Evolutionary conservation across 106 monocot genomes (phyloP).

Genomic region (Dendrobium officinale): DNA sequence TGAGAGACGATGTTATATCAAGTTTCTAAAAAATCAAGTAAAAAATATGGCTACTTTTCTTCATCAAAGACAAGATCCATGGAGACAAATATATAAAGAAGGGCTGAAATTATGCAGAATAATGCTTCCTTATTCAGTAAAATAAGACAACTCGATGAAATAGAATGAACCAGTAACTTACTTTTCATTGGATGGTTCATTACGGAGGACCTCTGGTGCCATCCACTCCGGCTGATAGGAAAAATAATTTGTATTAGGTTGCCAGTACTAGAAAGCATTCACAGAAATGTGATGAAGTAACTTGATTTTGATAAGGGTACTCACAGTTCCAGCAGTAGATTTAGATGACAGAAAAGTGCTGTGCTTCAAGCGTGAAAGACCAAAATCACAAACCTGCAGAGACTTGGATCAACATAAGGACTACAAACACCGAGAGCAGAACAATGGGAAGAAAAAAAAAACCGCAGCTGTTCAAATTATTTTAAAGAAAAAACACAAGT

Average conservation of each 20-base stretch:
- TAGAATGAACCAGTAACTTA: slow-evolving; percentile 25
- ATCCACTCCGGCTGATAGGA: slow-evolving; percentile 87
- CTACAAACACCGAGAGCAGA: not conserved
- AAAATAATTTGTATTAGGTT: not conserved
- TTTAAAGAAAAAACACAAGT: too few species aligned
- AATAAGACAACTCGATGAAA: not conserved
- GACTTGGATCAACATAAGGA: not conserved
- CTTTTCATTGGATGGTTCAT: slow-evolving; percentile 98
- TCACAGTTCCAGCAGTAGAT: slow-evolving; percentile 97
- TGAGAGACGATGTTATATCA: not conserved
- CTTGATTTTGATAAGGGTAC: not conserved
- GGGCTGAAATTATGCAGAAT: not conserved
- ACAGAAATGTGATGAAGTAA: not conserved
- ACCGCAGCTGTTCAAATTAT: too few species aligned
- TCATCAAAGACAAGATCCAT: not conserved
- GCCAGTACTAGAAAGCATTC: not conserved
- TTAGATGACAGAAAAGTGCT: slow-evolving; percentile 90
- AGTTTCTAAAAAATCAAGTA: not conserved
- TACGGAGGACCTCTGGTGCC: slow-evolving; percentile 97
- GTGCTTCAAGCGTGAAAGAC: slow-evolving; percentile 98
- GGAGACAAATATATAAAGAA: not conserved
- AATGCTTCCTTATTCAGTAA: not conserved
- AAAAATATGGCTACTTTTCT: not conserved
- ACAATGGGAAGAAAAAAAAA: not conserved
- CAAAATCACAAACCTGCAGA: slow-evolving; percentile 93